These are phyloP conservation scores for Cyclotella atomus DNA, from an alignment of 108 stramenopile species.

Conservation along the genomic window DNA sequence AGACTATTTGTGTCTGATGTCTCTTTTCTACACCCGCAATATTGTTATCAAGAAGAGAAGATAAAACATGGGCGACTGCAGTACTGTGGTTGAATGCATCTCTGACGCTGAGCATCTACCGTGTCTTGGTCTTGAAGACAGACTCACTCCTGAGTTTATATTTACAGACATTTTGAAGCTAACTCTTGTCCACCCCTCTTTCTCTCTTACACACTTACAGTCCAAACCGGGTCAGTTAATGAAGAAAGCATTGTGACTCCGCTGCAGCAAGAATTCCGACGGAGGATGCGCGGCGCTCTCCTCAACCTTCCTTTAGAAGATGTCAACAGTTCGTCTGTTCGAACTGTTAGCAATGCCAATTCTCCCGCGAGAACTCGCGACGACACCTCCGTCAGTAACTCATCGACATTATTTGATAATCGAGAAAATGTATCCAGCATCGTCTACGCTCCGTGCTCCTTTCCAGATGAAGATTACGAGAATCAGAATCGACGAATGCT, in stretches of 20 bases:
- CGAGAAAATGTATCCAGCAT: conserved; percentile 41
- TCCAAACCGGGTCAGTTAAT: not conserved
- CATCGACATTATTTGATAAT: conserved; percentile 14
- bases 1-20: too few relatives aligned
- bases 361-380: not conserved
- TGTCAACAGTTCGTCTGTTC: conserved; percentile 8
- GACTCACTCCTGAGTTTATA: too few relatives aligned
- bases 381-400: not conserved
- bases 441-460: conserved; percentile 22
- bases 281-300: conserved; percentile 82
- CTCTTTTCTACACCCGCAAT: not conserved
- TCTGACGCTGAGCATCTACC: too few relatives aligned
- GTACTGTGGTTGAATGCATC: too few relatives aligned
- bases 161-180: too few relatives aligned
- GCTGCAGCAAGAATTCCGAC: conserved; percentile 81
- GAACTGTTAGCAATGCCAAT: not conserved
- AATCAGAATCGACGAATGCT: conserved; percentile 40
- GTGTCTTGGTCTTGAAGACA: too few relatives aligned
- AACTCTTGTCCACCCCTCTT: too few relatives aligned
- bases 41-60: too few relatives aligned
- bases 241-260: conserved; percentile 52
- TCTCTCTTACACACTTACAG: too few relatives aligned
- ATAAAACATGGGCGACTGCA: too few relatives aligned
- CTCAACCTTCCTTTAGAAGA: conserved; percentile 78
- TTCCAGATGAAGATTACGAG: conserved; percentile 39